These are phyloP conservation scores for Calonectria pauciramosa DNA, from an alignment of 2,329 filamentous ascomycete genomes.

Conservation along the genomic window DNA sequence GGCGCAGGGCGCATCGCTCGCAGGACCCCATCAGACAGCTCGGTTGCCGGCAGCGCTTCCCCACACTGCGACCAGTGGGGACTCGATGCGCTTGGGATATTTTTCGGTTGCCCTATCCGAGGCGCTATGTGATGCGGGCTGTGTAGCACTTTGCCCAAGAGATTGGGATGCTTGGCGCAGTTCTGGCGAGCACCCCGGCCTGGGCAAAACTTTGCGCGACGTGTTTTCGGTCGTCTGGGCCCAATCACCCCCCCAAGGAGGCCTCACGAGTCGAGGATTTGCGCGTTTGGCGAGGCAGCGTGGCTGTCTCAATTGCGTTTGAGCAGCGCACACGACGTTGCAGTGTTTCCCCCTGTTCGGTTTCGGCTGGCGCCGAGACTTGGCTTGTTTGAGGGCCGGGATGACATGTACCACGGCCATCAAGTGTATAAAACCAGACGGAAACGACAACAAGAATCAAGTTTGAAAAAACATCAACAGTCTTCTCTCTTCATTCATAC, in stretches of 20 bases:
- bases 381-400: background rate
- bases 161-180: background rate
- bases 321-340: background rate
- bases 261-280: background rate
- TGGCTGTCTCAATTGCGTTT: constrained; percentile 7
- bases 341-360: background rate
- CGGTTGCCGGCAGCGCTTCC: background rate
- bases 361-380: constrained; percentile 6
- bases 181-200: background rate
- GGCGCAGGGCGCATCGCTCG: background rate
- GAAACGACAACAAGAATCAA: background rate
- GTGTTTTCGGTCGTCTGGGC: background rate
- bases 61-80: background rate
- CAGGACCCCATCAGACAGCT: background rate
- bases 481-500: background rate
- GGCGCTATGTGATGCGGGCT: background rate
- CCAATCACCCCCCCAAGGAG: background rate
- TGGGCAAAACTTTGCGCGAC: background rate
- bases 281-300: background rate
- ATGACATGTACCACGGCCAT: background rate
- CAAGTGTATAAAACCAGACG: background rate
- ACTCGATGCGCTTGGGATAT: background rate
- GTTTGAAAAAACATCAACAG: background rate
- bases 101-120: background rate
- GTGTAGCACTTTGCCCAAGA: background rate